Percentiles rank a stretch among this genome's conserved stretches.
Conservation (phyloP, 345 rosid species). For the Camelina neglecta region DNA sequence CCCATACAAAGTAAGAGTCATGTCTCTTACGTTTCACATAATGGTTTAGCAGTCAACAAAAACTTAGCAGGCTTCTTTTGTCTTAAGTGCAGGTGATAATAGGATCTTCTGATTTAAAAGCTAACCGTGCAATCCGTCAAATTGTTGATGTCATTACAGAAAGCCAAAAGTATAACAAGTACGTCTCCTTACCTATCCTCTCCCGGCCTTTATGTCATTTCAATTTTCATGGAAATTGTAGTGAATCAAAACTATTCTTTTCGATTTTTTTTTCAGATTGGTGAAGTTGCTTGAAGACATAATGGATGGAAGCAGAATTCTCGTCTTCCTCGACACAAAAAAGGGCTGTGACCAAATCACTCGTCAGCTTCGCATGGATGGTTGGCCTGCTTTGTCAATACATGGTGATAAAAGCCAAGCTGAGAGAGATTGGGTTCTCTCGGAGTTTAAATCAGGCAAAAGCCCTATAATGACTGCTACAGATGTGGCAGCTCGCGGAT, state of each 20-base stretch:
- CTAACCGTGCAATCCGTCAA: conserved; percentile 95
- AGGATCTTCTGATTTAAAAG: conserved; percentile 92
- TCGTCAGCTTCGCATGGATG: conserved; percentile 99
- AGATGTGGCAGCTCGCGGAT: conserved; percentile 99
- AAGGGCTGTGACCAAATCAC: conserved; percentile 98
- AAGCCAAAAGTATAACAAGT: conserved; percentile 96
- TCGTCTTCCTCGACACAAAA: conserved; percentile 96
- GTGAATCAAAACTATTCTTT: conserved; percentile 10
- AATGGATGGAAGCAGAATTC: conserved; percentile 98
- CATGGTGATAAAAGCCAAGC: conserved; percentile 99
- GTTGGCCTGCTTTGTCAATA: conserved; percentile 99
- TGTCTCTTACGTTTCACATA: conserved; percentile 4
- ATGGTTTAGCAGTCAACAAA: conserved; percentile 13
- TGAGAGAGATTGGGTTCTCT: conserved; percentile 99
- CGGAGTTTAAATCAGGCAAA: conserved; percentile 97
- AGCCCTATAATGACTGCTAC: conserved; percentile 99
- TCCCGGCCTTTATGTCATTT: conserved; percentile 4
- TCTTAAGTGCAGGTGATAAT: conserved; percentile 66
- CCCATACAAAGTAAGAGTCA: conserved; percentile 82
- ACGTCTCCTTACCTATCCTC: conserved; percentile 28
- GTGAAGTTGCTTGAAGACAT: conserved; percentile 97
- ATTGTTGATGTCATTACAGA: conserved; percentile 90
- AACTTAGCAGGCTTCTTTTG: conserved; percentile 22
- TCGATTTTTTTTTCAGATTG: conserved; percentile 54
- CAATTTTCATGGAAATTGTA: not conserved